phyloP scores from a whole-genome alignment of 2,329 filamentous ascomycete genomes.

The Sclerotinia minor region DNA sequence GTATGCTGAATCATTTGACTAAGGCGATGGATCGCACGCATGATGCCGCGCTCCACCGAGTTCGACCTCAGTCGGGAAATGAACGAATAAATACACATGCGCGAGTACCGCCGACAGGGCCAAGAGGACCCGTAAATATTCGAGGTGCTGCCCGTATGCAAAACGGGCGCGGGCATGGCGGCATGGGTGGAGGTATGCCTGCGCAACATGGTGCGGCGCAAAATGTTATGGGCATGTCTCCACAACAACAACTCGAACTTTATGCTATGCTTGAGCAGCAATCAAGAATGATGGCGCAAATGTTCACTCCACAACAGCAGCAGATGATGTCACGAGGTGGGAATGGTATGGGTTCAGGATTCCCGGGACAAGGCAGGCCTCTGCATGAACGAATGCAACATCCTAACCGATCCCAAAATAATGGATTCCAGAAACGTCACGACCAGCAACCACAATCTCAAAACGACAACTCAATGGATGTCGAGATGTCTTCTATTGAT shows the following conservation, averaged over 20 bases:
- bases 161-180: constrained; percentile 51
- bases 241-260: constrained; percentile 71
- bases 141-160: constrained; percentile 41
- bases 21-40: constrained; percentile 76
- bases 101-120: constrained; percentile 71
- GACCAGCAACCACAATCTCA: constrained; percentile 30
- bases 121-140: constrained; percentile 52
- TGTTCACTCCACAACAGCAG: constrained; percentile 52
- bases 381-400: constrained; percentile 71
- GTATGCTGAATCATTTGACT: constrained; percentile 82
- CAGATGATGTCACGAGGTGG: constrained; percentile 39
- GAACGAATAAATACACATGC: constrained; percentile 80
- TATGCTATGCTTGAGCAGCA: constrained; percentile 83
- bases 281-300: constrained; percentile 79
- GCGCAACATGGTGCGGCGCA: constrained; percentile 45
- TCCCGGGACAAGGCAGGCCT: constrained; percentile 52
- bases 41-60: constrained; percentile 77
- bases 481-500: constrained; percentile 59
- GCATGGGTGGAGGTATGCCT: constrained; percentile 47
- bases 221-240: constrained; percentile 55
- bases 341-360: constrained; percentile 51
- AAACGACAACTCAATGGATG: constrained; percentile 51
- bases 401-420: constrained; percentile 32
- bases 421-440: constrained; percentile 31
- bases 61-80: constrained; percentile 68